Conservation (phyloP, 805 yeast genomes). For the Nakazawaea ishiwadae region DNA sequence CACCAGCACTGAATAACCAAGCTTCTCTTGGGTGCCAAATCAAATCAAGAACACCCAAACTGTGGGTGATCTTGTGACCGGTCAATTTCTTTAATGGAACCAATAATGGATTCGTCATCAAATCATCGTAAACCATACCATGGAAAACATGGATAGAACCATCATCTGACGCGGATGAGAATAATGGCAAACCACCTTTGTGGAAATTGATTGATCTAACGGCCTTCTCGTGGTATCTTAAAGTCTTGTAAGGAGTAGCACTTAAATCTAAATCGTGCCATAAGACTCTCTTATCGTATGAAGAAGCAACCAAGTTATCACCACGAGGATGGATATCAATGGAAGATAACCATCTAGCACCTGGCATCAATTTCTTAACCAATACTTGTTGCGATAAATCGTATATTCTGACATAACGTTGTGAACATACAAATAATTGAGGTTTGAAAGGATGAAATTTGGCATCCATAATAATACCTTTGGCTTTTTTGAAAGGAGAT, state of each 20-base stretch:
- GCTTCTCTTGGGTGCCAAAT: slow-evolving; percentile 98
- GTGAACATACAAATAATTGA: slow-evolving; percentile 88
- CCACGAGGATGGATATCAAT: slow-evolving; percentile 89
- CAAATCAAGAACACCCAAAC: slow-evolving; percentile 81
- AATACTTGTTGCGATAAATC: slow-evolving; percentile 83
- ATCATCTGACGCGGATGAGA: slow-evolving; percentile 94
- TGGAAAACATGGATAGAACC: slow-evolving; percentile 93
- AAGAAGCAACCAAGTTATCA: slow-evolving; percentile 86
- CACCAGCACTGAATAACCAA: slow-evolving; percentile 96
- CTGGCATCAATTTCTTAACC: slow-evolving; percentile 84
- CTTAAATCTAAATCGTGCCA: slow-evolving; percentile 96
- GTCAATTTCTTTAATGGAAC: slow-evolving; percentile 93
- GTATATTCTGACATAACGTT: slow-evolving; percentile 85
- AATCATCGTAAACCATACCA: slow-evolving; percentile 92
- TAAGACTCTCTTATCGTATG: slow-evolving; percentile 89
- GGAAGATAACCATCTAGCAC: slow-evolving; percentile 90
- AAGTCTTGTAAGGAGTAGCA: slow-evolving; percentile 88
- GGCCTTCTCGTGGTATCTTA: slow-evolving; percentile 92
- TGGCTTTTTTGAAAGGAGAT: slow-evolving; percentile 89
- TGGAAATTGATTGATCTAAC: slow-evolving; percentile 88
- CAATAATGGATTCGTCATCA: slow-evolving; percentile 90
- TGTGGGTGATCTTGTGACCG: slow-evolving; percentile 78
- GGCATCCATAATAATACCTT: slow-evolving; percentile 94
- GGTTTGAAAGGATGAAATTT: slow-evolving; percentile 97
- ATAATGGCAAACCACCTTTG: slow-evolving; percentile 77